Evolutionary conservation across 2,329 filamentous ascomycete species (phyloP).

Genomic region (Diaporthe amygdali): DNA sequence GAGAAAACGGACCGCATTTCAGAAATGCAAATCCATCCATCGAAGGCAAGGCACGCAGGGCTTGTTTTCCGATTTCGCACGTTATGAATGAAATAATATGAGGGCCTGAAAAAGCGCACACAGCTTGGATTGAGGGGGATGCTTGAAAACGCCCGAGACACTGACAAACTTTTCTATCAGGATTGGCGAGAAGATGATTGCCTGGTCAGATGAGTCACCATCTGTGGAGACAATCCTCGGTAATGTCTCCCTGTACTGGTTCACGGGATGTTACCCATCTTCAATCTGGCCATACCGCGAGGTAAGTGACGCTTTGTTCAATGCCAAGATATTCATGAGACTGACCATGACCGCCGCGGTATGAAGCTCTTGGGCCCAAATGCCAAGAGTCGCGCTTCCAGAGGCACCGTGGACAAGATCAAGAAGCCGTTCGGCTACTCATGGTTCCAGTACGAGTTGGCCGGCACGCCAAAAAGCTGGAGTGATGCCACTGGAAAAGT

Average conservation of each 20-base stretch:
- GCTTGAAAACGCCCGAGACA: too few species aligned
- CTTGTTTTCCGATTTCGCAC: too few species aligned
- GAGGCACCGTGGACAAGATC: neutral
- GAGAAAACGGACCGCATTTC: neutral
- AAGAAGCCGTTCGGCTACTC: slow-evolving; percentile 53
- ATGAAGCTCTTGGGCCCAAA: neutral
- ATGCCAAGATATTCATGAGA: neutral
- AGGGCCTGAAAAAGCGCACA: too few species aligned
- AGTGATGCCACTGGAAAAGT: slow-evolving; percentile 31
- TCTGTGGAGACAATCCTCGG: slow-evolving; percentile 51
- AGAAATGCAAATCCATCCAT: too few species aligned
- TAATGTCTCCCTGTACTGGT: slow-evolving; percentile 60
- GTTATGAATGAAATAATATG: too few species aligned
- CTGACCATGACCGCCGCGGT: neutral
- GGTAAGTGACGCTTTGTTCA: neutral
- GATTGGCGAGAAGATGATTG: slow-evolving; percentile 62
- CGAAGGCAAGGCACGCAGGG: too few species aligned
- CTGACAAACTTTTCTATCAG: slow-evolving; percentile 23
- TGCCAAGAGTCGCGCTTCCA: neutral
- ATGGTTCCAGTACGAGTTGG: slow-evolving; percentile 46
- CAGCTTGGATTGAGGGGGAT: too few species aligned
- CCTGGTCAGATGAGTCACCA: slow-evolving; percentile 51
- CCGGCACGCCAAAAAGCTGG: slow-evolving; percentile 42
- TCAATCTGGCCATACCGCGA: slow-evolving; percentile 56
- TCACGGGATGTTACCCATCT: slow-evolving; percentile 53